Conservation (phyloP, 1,139 yeast species). For the Nadsonia commutata region DNA sequence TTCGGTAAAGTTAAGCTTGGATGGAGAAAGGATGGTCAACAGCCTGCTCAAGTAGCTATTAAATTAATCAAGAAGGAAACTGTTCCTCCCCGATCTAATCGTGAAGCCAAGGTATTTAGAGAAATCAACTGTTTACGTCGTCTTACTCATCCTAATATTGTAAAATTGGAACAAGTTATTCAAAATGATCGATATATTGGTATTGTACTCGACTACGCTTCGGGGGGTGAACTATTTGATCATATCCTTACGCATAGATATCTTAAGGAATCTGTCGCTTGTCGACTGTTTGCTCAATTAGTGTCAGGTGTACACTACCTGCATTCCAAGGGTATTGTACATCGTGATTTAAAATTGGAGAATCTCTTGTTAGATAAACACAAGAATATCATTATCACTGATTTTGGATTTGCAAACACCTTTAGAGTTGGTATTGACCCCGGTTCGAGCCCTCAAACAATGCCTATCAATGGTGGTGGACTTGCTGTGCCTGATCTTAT, state of each 20-base stretch:
- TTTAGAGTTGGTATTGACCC: conserved; percentile 38
- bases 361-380: conserved; percentile 66
- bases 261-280: conserved; percentile 74
- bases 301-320: conserved; percentile 87
- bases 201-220: conserved; percentile 87
- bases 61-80: conserved; percentile 79
- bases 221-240: conserved; percentile 94
- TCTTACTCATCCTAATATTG: conserved; percentile 86
- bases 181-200: conserved; percentile 93
- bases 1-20: conserved; percentile 97
- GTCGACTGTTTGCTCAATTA: conserved; percentile 79
- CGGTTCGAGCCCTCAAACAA: conserved; percentile 7
- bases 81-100: conserved; percentile 67
- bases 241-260: conserved; percentile 78
- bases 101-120: conserved; percentile 78
- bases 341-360: conserved; percentile 59
- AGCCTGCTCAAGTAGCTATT: conserved; percentile 64
- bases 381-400: conserved; percentile 65
- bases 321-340: conserved; percentile 73
- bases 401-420: conserved; percentile 86
- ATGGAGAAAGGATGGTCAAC: conserved; percentile 72
- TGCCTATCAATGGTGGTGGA: not conserved
- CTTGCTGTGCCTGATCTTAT: conserved; percentile 41
- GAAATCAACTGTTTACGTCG: conserved; percentile 84
- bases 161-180: conserved; percentile 78